Percentiles rank a stretch among this genome's conserved stretches.
phyloP scores from a whole-genome alignment of 1,139 yeast species.

The Yamadazyma blattariae region DNA sequence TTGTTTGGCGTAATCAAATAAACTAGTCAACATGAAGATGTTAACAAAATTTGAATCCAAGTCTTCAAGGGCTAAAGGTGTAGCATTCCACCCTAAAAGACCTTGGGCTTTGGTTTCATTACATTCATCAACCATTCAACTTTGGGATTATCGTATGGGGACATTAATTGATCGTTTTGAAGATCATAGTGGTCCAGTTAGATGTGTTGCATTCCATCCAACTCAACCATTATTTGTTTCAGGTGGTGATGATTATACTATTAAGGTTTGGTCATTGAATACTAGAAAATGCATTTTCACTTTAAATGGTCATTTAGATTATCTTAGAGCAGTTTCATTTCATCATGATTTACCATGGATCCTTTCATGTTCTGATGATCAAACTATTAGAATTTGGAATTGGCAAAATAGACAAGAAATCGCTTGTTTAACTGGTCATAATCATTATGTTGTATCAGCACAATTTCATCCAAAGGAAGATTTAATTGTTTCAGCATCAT shows the following conservation, averaged over 20 bases:
- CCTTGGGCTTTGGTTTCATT: slow-evolving; percentile 97
- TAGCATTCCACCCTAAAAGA: slow-evolving; percentile 94
- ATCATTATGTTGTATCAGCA: slow-evolving; percentile 97
- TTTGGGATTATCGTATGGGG: slow-evolving; percentile 99
- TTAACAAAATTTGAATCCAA: slow-evolving; percentile 97
- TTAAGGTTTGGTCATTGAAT: slow-evolving; percentile 94
- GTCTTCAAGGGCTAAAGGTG: slow-evolving; percentile 97
- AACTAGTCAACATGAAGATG: slow-evolving; percentile 85
- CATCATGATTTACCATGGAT: slow-evolving; percentile 98
- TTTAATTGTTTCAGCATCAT: slow-evolving; percentile 88
- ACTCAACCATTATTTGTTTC: slow-evolving; percentile 96
- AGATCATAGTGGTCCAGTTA: slow-evolving; percentile 97
- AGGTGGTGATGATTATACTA: slow-evolving; percentile 95
- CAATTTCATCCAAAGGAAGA: slow-evolving; percentile 97
- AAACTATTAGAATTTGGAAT: slow-evolving; percentile 98
- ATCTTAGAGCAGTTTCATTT: slow-evolving; percentile 90
- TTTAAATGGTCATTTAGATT: slow-evolving; percentile 90
- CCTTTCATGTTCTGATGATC: slow-evolving; percentile 94
- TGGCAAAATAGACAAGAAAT: slow-evolving; percentile 99
- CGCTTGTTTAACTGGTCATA: slow-evolving; percentile 96
- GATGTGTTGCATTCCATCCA: slow-evolving; percentile 94
- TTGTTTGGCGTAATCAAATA: too few relatives aligned
- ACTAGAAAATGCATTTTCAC: slow-evolving; percentile 91
- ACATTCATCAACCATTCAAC: slow-evolving; percentile 91
- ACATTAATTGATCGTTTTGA: slow-evolving; percentile 94